Base-by-base conservation (phyloP, 345 rosid genomes). In the Aurinia saxatilis region DNA sequence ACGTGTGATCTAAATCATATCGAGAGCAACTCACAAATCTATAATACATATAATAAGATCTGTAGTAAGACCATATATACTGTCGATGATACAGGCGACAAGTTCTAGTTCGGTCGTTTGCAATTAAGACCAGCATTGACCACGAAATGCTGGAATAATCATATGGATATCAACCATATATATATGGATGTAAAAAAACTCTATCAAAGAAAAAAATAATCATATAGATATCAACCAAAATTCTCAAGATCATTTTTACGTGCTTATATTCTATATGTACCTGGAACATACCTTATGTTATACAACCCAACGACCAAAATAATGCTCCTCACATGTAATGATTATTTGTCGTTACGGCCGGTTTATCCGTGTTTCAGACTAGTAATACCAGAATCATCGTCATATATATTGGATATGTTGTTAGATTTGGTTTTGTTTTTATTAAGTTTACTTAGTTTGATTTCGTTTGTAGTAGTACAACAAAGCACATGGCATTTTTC, bases 261-360 rank as follows among this genome's bases (percentile, higher is more conserved):
- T 30, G 59, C 41, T 33, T 30, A 27, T 50, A 5, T 49, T 21
- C 1, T 39, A 36, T 8, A 10, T 27, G 18, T n/a, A 18, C 8
- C 30, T 14, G 25, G 51, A 19, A 50, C 51, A 51, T 29, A 23
- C 54, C 31, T 50, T 42, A 42, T 57, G 65, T 31, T 49, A 31
- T 67, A 30, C 51, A 60, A 44, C 42, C 73, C 41, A 55, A 44
- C 73, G 51, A 68, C 73, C 67, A 51, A 36, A 42, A 17, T 13
- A 44, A n/a, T 60, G 61, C 25, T 25, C 30, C 15, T 52, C 73
- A 60, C 73, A 68, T 68, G 67, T 51, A 51, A 60, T 9, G 61
- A 68, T 50, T 16, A 23, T 42, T 59, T 40, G 60, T 59, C n/a
- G n/a, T n/a, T n/a, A n/a, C n/a, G n/a, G n/a, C n/a, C n/a, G n/a